Evolutionary conservation across 768 basidiomycete genomes (phyloP).

Genomic region (Tephrocybe sp.): DNA sequence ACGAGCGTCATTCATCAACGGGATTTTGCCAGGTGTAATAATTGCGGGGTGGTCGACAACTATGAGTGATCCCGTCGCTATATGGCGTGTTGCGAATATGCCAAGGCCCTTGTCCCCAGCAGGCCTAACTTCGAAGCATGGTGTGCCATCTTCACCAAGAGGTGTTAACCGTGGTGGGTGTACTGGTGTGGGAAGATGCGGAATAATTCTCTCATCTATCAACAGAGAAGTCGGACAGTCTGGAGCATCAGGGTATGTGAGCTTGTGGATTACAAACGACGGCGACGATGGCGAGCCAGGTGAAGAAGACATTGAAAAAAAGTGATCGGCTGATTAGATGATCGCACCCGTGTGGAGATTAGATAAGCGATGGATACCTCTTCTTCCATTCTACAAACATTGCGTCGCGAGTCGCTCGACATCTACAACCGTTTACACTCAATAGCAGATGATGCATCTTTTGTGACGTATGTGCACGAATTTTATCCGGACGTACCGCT

Average conservation of each 20-base stretch:
- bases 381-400: constrained; percentile 38
- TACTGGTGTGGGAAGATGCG: constrained; percentile 9
- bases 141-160: constrained; percentile 9
- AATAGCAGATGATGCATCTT: constrained; percentile 72
- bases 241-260: constrained; percentile 9
- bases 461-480: constrained; percentile 44
- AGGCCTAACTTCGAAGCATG: constrained; percentile 18
- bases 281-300: background rate
- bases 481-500: constrained; percentile 38
- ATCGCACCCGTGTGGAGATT: constrained; percentile 6
- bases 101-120: constrained; percentile 27
- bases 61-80: constrained; percentile 23
- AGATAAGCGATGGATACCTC: constrained; percentile 15
- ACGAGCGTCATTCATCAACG: constrained; percentile 13
- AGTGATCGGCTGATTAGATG: constrained; percentile 10
- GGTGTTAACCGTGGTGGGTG: constrained; percentile 4
- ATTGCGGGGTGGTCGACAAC: constrained; percentile 27
- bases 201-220: constrained; percentile 13
- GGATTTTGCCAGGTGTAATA: constrained; percentile 21
- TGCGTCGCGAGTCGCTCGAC: constrained; percentile 72
- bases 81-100: constrained; percentile 26
- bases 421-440: constrained; percentile 89
- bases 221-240: constrained; percentile 12
- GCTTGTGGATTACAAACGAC: constrained; percentile 12
- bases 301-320: constrained; percentile 6